Percentiles rank a stretch among this genome's conserved stretches.
These are phyloP conservation scores for Coemansia sp. DNA, from an alignment of 192 early-diverging fungal species.

Conservation along the genomic window DNA sequence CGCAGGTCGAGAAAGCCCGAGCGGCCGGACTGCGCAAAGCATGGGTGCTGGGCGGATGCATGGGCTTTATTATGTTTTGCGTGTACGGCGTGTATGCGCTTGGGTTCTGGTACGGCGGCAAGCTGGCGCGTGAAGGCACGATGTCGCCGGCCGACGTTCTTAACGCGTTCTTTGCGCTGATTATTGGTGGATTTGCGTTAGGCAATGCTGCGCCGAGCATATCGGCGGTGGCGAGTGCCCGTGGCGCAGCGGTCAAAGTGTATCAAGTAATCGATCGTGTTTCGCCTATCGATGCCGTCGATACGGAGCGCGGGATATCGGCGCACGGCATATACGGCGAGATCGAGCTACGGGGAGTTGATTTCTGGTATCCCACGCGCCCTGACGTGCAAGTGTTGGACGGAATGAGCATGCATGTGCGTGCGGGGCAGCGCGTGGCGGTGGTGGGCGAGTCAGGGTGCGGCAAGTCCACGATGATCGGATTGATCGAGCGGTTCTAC, in stretches of 20 bases:
- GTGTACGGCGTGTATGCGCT: slow-evolving; percentile 77
- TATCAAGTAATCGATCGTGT: slow-evolving; percentile 80
- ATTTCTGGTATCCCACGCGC: slow-evolving; percentile 83
- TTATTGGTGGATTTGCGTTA: slow-evolving; percentile 79
- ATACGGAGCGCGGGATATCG: slow-evolving; percentile 32
- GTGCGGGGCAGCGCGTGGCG: slow-evolving; percentile 82
- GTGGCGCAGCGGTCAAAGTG: slow-evolving; percentile 79
- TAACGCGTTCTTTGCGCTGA: slow-evolving; percentile 85
- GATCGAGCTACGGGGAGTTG: slow-evolving; percentile 74
- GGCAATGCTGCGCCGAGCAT: slow-evolving; percentile 72
- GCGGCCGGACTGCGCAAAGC: slow-evolving; percentile 64
- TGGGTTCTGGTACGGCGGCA: slow-evolving; percentile 82
- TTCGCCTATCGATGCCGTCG: slow-evolving; percentile 70
- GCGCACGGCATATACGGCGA: slow-evolving; percentile 58
- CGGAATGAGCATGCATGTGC: slow-evolving; percentile 66
- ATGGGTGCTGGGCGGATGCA: slow-evolving; percentile 59
- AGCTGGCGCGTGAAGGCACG: slow-evolving; percentile 53
- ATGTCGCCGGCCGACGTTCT: slow-evolving; percentile 62
- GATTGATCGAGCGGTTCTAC: slow-evolving; percentile 87
- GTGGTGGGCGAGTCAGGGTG: slow-evolving; percentile 86
- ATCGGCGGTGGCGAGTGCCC: slow-evolving; percentile 68
- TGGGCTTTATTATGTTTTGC: slow-evolving; percentile 74
- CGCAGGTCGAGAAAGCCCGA: slow-evolving; percentile 64
- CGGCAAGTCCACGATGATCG: slow-evolving; percentile 84
- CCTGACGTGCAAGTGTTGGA: slow-evolving; percentile 80